Evolutionary conservation across 257 asterid genomes (phyloP), one percentile per base, ranked within the genome.

Genomic region (Solanum raphanifolium): DNA sequence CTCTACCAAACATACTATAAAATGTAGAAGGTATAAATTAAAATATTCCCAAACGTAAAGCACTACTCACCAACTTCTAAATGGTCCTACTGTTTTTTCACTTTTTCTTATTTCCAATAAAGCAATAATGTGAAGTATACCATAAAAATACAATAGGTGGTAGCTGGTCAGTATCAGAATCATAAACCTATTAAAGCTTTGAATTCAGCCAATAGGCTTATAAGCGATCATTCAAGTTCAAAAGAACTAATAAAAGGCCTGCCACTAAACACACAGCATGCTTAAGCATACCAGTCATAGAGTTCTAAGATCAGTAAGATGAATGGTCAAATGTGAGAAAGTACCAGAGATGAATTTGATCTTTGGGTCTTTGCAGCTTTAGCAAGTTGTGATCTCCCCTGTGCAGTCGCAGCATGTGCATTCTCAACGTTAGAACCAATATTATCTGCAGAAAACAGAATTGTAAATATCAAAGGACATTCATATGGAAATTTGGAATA

Each of bases 331-430:
- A 81, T 81, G 13, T 85, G 39, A 52, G n/a, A 39, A 72, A 84
- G 81, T 91, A 95, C 99, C 98, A 96, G 89, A 85, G 99, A 96
- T 41, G 99, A 96, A 89, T 94, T 95, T 74, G 99, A 96, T 90
- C 87, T 90, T 91, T 96, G 99, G 66, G 95, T 93, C 92, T 96
- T 96, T 71, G 99, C 94, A 72, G 99, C 99, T 93, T 95, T 96
- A 78, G 91, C 92, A 87, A 96, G 98, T 88, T 94, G 98, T 83
- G 99, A 88, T 90, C 92, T 93, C 48, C 94, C 99, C 88, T 94
- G 99, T 60, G 93, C 94, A 55, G 99, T 96, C 87, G 99, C 98
- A 9, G 98, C 98, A 85, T 95, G 96, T 82, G 98, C 83, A 74
- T 94, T 95, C 92, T 96, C 99, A 16, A 95, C 85, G 27, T 96